These are phyloP conservation scores for Talaromyces piceae DNA, from an alignment of 2,329 filamentous ascomycete genomes.

Conservation along the genomic window DNA sequence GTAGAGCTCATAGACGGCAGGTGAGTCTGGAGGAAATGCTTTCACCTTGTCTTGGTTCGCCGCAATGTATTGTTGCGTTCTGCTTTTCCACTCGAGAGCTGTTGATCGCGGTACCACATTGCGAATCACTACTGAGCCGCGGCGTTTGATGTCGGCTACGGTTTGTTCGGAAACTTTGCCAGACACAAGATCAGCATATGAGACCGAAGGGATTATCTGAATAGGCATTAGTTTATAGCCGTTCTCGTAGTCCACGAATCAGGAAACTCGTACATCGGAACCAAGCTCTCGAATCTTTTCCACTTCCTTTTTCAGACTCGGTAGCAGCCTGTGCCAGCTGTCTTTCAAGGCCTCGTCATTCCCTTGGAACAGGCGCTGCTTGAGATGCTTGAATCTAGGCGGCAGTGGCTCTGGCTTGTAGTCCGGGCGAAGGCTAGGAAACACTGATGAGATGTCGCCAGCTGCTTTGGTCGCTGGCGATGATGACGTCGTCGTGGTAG, in stretches of 20 bases:
- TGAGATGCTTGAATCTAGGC: conserved; percentile 35
- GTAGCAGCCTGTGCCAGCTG: conserved; percentile 38
- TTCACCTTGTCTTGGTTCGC: conserved; percentile 48
- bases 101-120: conserved; percentile 58
- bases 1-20: conserved; percentile 53
- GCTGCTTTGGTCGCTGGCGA: conserved; percentile 34
- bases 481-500: conserved; percentile 22
- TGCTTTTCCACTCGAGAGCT: conserved; percentile 58
- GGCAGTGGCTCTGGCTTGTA: conserved; percentile 36
- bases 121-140: conserved; percentile 57
- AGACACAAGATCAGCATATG: conserved; percentile 33
- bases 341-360: conserved; percentile 32
- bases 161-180: conserved; percentile 27
- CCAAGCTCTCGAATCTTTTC: conserved; percentile 34
- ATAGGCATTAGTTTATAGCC: neutral
- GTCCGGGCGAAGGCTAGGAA: conserved; percentile 38
- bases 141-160: conserved; percentile 47
- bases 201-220: conserved; percentile 37
- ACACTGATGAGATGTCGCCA: conserved; percentile 44
- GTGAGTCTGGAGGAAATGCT: conserved; percentile 59
- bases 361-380: conserved; percentile 29
- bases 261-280: conserved; percentile 35
- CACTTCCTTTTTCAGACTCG: conserved; percentile 33
- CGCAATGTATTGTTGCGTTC: conserved; percentile 57
- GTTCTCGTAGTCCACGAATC: too few relatives aligned